Conservation (phyloP, 805 yeast species). For the Zygosaccharomyces rouxii region DNA sequence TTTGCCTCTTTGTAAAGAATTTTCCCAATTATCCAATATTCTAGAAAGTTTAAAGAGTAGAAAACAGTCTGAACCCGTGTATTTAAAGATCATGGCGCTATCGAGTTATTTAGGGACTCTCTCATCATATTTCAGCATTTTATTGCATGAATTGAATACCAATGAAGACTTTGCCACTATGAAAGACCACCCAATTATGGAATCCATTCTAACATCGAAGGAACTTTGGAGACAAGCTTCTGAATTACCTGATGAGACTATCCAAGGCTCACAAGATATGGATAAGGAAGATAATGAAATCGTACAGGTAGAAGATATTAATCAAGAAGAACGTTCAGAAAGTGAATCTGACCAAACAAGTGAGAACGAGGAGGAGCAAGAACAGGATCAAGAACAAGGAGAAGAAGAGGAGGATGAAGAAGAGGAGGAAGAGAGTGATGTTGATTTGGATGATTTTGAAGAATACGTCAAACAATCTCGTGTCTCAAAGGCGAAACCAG, state of each 20-base stretch:
- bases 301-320: constrained; percentile 17
- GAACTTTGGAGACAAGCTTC: constrained; percentile 88
- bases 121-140: constrained; percentile 71
- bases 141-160: constrained; percentile 50
- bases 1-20: constrained; percentile 67
- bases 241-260: constrained; percentile 40
- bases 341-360: constrained; percentile 26
- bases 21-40: constrained; percentile 40
- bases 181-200: constrained; percentile 91
- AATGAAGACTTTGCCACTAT: constrained; percentile 56
- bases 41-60: constrained; percentile 38
- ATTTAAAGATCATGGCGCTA: constrained; percentile 63
- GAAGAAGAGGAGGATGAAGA: constrained; percentile 25
- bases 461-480: constrained; percentile 53
- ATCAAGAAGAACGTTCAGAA: constrained; percentile 16
- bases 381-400: constrained; percentile 13
- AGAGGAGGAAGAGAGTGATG: constrained; percentile 26
- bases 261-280: constrained; percentile 24
- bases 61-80: constrained; percentile 35
- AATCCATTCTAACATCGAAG: constrained; percentile 69
- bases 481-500: constrained; percentile 40
- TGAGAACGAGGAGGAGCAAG: constrained; percentile 21
- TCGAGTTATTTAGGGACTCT: constrained; percentile 76
- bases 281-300: constrained; percentile 18
- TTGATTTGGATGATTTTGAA: constrained; percentile 40